A percentile compares a stretch with the other conserved stretches of the same genome.
Evolutionary conservation across 768 basidiomycete genomes (phyloP).

Genomic region (Filobasidium wieringae): DNA sequence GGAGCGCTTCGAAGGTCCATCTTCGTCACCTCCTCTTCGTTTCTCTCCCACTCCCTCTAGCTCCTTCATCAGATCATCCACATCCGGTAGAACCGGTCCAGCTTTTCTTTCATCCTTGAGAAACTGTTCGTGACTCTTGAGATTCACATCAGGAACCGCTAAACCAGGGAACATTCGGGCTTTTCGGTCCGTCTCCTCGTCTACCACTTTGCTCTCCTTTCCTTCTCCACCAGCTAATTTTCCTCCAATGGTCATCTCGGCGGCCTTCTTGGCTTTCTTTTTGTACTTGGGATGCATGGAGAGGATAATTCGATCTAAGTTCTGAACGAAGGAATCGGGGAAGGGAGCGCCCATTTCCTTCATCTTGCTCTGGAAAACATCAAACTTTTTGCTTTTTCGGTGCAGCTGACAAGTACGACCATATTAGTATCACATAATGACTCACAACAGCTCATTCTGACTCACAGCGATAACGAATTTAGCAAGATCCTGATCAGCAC

Average conservation of each 20-base stretch:
- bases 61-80: conserved; percentile 77
- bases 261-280: conserved; percentile 48
- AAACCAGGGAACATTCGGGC: conserved; percentile 83
- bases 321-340: conserved; percentile 80
- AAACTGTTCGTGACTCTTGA: conserved; percentile 44
- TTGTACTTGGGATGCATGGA: conserved; percentile 94
- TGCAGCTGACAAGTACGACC: conserved; percentile 48
- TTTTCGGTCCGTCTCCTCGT: conserved; percentile 59
- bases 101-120: conserved; percentile 24
- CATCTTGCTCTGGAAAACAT: conserved; percentile 70
- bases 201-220: conserved; percentile 35
- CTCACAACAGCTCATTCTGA: background rate
- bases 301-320: conserved; percentile 85
- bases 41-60: conserved; percentile 60
- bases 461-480: conserved; percentile 72
- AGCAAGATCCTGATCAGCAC: conserved; percentile 83
- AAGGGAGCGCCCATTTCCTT: conserved; percentile 67
- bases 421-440: background rate
- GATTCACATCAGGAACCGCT: conserved; percentile 63
- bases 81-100: conserved; percentile 47
- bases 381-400: conserved; percentile 63
- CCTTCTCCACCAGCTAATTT: conserved; percentile 28
- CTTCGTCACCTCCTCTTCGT: conserved; percentile 41
- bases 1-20: conserved; percentile 40
- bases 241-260: conserved; percentile 17